Evolutionary conservation across 192 early-diverging fungal species (phyloP), one percentile per base, ranked within the genome.

Genomic region (Coemansia furcata): DNA sequence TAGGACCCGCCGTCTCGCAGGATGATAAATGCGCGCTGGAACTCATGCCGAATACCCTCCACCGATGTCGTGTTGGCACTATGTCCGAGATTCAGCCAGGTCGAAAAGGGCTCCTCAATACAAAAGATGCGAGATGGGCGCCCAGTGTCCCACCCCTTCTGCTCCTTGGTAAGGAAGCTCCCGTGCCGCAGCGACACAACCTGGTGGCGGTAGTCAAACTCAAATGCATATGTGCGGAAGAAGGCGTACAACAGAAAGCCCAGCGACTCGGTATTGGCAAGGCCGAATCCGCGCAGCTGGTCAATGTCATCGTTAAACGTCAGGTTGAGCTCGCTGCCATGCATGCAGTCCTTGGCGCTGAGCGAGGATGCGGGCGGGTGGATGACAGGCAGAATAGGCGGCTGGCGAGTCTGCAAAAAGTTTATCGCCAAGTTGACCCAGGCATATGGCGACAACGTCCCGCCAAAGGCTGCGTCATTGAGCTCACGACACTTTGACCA

Each of bases 351-450:
- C 23, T 75, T 64, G n/a, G 66, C 60, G 47, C 62, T 54, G 7
- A 75, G 63, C 30, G 75, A 60, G 14, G 49, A 46, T 32, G 59
- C 44, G 10, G 62, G 68, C 38, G 88, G 80, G 64, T 97, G 95
- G 38, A 97, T 70, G 19, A 89, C 87, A 1, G 96, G 96, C 21
- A 98, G 77, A 67, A 98, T 92, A 0, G 95, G 94, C 58, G 95
- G 95, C 29, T 85, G 68, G 12, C 95, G 89, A 80, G 86, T 91
- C 77, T 98, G 96, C 23, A 98, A 76, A 82, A 96, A 98, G 73
- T 96, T 93, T 64, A 98, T 82, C 38, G 90, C 86, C 86, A 97
- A 90, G 71, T 93, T 94, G 3, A 90, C 93, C 96, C 96, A 98
- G 21, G 95, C 92, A 73, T 98, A 98, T 6, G 92, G 92, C 39